Evolutionary conservation across 78 protist species (phyloP), one percentile per base, ranked within the genome.

Genomic region (Creolimax fragrantissima): DNA sequence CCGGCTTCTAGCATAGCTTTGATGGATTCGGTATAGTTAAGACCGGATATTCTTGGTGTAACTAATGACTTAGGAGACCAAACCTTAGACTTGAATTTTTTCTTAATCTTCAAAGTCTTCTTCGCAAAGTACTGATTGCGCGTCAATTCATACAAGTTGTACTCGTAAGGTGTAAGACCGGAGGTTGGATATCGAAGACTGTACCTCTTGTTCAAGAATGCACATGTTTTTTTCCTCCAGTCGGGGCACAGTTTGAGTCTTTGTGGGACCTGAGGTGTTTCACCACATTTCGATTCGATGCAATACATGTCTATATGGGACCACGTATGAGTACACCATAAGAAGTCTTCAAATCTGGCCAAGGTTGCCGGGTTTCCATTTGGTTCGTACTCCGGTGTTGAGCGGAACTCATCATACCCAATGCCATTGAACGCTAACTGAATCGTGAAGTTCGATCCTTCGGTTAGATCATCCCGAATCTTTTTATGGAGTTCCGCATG

Each of bases 61-160:
- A 88, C 90, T 35, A 88, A 44, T 37, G 90, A 88, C 5, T 88
- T 3, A 37, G 90, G 47, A 5, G 90, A 88, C 90, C 90, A 88
- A 5, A 5, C 5, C 11, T 43, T 43, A 3, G 39, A 88, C 36
- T 37, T 88, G 3, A 5, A 43, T 5, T 35, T 17, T 5, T 88
- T n/a, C 5, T 88, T 47, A 5, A 44, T 5, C 24, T 5, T 17
- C 47, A 88, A 4, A 45, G 45, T 42, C 11, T 4, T 88, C 35
- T 6, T 42, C 5, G 90, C 90, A 4, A 4, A 37, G 5, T 6
- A 39, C 4, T 24, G 11, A 37, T 88, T 88, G 41, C 90, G 43
- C 47, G 90, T 17, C 6, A 88, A 5, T 88, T 88, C 90, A 5
- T 88, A 88, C 6, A 45, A 44, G 35, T 35, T 4, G 24, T 44